A percentile compares a stretch with the other conserved stretches of the same genome.
These are phyloP conservation scores for Magnolia kwangsiensis DNA, from an alignment of 164 flowering plant species.

Conservation along the genomic window DNA sequence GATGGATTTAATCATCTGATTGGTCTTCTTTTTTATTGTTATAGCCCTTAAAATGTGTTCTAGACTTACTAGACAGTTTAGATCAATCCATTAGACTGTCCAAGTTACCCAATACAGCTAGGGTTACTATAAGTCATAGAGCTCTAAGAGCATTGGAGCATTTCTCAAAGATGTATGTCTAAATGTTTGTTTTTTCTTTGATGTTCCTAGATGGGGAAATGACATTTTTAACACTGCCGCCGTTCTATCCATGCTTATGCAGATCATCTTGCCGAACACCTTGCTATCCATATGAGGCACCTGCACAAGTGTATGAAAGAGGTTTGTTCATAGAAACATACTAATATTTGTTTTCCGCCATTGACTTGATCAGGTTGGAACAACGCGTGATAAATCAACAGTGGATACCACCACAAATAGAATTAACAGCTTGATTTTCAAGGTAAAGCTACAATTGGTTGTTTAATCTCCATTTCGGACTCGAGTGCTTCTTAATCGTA, in stretches of 20 bases:
- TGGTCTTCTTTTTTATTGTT: too few species aligned
- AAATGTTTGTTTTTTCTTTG: neutral
- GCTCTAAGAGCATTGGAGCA: too few species aligned
- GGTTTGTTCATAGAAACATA: neutral
- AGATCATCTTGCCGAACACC: neutral
- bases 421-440: slow-evolving; percentile 68
- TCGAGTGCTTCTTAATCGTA: neutral
- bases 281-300: neutral
- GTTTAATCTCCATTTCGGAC: neutral
- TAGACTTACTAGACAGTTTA: too few species aligned
- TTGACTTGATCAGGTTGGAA: slow-evolving; percentile 58
- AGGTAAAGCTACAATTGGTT: slow-evolving; percentile 37
- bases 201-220: neutral
- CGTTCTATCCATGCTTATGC: neutral
- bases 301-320: neutral
- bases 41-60: too few species aligned
- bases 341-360: neutral
- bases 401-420: slow-evolving; percentile 67
- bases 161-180: too few species aligned
- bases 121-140: too few species aligned
- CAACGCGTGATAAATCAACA: slow-evolving; percentile 66
- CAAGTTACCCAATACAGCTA: too few species aligned
- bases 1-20: too few species aligned
- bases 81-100: too few species aligned
- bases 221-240: neutral